Base-by-base conservation (phyloP, 139 green algal species). In the Picochlorum sp. region DNA sequence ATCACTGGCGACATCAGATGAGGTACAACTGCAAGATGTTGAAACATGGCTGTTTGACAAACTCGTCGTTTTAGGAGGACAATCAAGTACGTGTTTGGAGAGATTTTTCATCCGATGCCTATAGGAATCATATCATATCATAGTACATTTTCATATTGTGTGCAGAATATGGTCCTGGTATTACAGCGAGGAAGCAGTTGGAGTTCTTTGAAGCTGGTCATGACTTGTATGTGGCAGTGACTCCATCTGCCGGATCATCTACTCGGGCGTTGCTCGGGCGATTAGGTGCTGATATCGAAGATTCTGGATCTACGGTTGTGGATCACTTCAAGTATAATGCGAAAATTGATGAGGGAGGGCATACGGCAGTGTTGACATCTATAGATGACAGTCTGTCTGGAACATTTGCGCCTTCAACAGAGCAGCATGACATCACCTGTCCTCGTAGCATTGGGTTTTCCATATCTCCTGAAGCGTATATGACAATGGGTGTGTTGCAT, bases 191-290 rank as follows among this genome's bases (percentile, higher is more conserved):
- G 1, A 66, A 58, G 2, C 70, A 96, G n/a, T 54, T 91, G 4
- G 84, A 94, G 15, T 97, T 96, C 67, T 72, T 96, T 2, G 89
- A 97, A 44, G 71, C 57, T 16, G 90, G 90, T 4, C 75, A 77
- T 44, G 81, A 95, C 56, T 23, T 96, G 15, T 37, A 96, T 2
- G n/a, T 97, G 10, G 85, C 80, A 20, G 70, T 78, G 14, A 80
- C 73, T 67, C 65, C 71, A 10, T 54, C 70, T 4, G 71, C 72
- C 3, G 88, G 79, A 13, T 81, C 88, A 47, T 62, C 74, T 38
- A 18, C 74, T 44, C 55, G 64, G 18, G 76, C 75, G 15, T 74
- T 95, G 14, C 78, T 78, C 0, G 45, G 70, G 3, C 80, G 88
- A 38, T 71, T 86, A 21, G 88, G 88, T 5, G 74, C 93, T 13